Conservation (phyloP, 495 filamentous ascomycete species). For the Astrocystis sublimbata region DNA sequence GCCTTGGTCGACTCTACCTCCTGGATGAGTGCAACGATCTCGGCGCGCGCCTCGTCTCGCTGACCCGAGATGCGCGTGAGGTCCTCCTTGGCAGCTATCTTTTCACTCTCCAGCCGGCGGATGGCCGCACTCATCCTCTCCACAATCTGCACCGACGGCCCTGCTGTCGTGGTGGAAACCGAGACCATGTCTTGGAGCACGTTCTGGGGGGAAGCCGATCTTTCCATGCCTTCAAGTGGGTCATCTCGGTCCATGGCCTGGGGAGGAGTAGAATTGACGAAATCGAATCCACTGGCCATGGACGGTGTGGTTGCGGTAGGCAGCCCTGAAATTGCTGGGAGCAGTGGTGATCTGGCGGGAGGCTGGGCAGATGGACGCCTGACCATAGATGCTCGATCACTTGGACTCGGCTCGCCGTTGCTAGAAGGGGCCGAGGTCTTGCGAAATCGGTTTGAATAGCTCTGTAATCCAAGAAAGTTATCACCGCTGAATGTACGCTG, state of each 20-base stretch:
- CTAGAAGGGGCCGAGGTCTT: slow-evolving; percentile 49
- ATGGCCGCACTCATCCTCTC: slow-evolving; percentile 95
- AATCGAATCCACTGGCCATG: slow-evolving; percentile 29
- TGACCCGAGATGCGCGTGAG: slow-evolving; percentile 74
- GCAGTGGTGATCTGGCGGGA: slow-evolving; percentile 35
- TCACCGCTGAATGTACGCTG: slow-evolving; percentile 52
- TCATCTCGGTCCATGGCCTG: slow-evolving; percentile 72
- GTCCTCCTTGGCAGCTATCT: slow-evolving; percentile 82
- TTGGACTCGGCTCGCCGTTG: slow-evolving; percentile 41
- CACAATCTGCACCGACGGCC: slow-evolving; percentile 92
- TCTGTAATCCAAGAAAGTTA: slow-evolving; percentile 43
- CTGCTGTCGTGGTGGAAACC: slow-evolving; percentile 82
- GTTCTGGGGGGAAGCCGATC: slow-evolving; percentile 66
- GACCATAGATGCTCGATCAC: slow-evolving; percentile 29
- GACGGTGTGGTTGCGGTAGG: slow-evolving; percentile 25
- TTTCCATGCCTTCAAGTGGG: slow-evolving; percentile 58
- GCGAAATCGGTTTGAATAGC: slow-evolving; percentile 42
- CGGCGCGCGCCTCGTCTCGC: slow-evolving; percentile 85
- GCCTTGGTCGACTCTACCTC: slow-evolving; percentile 72
- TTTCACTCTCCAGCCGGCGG: slow-evolving; percentile 86
- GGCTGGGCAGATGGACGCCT: slow-evolving; percentile 45
- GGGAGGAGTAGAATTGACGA: slow-evolving; percentile 39
- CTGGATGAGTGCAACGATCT: slow-evolving; percentile 84
- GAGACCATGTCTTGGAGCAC: slow-evolving; percentile 86
- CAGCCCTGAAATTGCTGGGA: slow-evolving; percentile 16